Evolutionary conservation across 495 filamentous ascomycete species (phyloP).

Genomic region (Trypethelium eluteriae): DNA sequence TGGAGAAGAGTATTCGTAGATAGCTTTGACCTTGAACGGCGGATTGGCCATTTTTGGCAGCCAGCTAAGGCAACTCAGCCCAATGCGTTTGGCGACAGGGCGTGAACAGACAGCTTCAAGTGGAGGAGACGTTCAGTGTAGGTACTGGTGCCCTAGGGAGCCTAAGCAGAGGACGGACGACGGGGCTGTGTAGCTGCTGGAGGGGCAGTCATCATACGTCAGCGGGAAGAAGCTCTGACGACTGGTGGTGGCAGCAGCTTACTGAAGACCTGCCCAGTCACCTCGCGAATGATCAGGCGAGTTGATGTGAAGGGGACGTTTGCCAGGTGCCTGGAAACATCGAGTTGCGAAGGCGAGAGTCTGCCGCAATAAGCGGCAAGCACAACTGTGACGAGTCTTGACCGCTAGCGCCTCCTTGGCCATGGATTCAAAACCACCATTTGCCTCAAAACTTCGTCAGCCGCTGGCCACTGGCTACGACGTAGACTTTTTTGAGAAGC

Average conservation of each 20-base stretch:
- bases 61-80: not conserved
- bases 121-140: not conserved
- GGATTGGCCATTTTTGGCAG: constrained; percentile 54
- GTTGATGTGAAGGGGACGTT: not conserved
- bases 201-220: constrained; percentile 11
- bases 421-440: constrained; percentile 6
- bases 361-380: not conserved
- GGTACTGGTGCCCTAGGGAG: too few species aligned
- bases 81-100: not conserved
- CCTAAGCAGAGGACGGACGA: not conserved
- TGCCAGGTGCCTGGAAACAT: not conserved
- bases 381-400: not conserved
- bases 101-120: not conserved
- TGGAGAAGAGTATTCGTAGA: constrained; percentile 83
- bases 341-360: not conserved
- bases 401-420: constrained; percentile 10
- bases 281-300: not conserved
- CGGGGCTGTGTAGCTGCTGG: constrained; percentile 5
- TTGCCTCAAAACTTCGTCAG: not conserved
- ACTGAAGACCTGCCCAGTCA: not conserved
- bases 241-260: not conserved
- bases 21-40: constrained; percentile 87
- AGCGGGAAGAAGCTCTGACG: not conserved
- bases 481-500: constrained; percentile 9
- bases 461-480: not conserved